Conservation (phyloP, 75 land plant genomes). For the Cryptomeria japonica region DNA sequence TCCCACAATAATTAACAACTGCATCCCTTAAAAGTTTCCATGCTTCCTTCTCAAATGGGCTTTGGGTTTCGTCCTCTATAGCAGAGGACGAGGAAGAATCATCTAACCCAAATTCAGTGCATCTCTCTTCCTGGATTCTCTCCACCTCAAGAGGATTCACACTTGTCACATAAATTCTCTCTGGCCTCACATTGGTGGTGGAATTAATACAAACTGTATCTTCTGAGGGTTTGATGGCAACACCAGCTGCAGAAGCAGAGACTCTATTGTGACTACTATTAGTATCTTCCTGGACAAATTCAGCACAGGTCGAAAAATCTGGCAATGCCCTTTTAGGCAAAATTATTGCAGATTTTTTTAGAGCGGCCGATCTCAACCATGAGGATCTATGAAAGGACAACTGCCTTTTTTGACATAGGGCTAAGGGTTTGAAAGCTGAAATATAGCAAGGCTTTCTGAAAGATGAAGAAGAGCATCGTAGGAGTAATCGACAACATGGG, state of each 20-base stretch:
- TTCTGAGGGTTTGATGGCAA: conserved; percentile 24
- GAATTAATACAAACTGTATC: conserved; percentile 19
- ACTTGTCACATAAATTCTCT: conserved; percentile 38
- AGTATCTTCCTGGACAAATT: not conserved
- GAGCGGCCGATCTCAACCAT: conserved; percentile 1
- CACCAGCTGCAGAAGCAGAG: conserved; percentile 13
- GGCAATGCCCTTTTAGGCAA: not conserved
- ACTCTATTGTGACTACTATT: not conserved
- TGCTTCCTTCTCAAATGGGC: conserved; percentile 59
- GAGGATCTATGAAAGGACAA: not conserved
- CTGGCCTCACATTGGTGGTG: conserved; percentile 28
- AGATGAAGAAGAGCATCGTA: not conserved
- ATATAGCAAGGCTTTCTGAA: not conserved
- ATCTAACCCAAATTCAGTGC: conserved; percentile 1
- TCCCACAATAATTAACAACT: conserved; percentile 69
- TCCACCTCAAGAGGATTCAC: conserved; percentile 48
- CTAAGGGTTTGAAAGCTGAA: not conserved
- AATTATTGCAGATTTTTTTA: not conserved
- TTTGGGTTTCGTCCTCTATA: conserved; percentile 18
- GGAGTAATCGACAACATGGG: conserved; percentile 22
- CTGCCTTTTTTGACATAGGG: not conserved
- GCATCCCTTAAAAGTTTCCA: conserved; percentile 54
- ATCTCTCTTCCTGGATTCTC: conserved; percentile 26
- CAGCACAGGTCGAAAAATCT: conserved; percentile 12
- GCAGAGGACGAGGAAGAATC: not conserved